Evolutionary conservation across 805 yeast species (phyloP).

Genomic region (Lipomyces sp.): DNA sequence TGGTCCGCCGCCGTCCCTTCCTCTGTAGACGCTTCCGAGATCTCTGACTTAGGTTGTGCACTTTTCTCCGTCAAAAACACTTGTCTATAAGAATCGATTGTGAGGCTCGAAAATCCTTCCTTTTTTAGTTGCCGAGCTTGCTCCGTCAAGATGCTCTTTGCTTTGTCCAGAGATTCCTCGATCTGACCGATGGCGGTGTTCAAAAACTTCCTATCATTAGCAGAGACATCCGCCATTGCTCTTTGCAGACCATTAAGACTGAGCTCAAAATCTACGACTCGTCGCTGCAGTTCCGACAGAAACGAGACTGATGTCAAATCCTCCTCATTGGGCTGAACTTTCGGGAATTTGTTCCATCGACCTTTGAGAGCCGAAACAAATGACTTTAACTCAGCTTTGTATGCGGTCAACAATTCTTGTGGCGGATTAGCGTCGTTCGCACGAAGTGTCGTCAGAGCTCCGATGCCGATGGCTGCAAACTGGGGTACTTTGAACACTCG

Average conservation of each 20-base stretch:
- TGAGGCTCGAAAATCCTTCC: conserved; percentile 14
- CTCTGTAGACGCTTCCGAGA: conserved; percentile 3
- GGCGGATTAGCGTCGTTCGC: conserved; percentile 6
- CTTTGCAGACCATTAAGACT: conserved; percentile 1
- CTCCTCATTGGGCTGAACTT: background rate
- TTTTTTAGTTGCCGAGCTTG: conserved; percentile 7
- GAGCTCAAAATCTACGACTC: conserved; percentile 8
- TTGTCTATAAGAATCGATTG: conserved; percentile 6
- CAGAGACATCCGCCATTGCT: background rate
- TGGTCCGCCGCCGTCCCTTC: background rate
- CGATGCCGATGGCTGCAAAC: conserved; percentile 2
- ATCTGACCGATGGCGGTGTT: background rate
- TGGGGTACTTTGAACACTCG: conserved; percentile 4
- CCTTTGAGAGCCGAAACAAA: background rate
- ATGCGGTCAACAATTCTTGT: background rate
- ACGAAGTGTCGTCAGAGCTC: conserved; percentile 2
- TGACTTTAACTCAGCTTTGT: background rate
- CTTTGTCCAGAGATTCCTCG: background rate
- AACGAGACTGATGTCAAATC: background rate
- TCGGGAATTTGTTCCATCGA: conserved; percentile 5
- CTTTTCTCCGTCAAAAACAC: conserved; percentile 6
- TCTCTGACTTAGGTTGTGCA: background rate
- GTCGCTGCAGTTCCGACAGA: conserved; percentile 9
- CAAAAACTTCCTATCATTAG: background rate
- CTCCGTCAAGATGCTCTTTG: background rate